Conservation (phyloP, 306 rosid species). For the Medicago ruthenica region DNA sequence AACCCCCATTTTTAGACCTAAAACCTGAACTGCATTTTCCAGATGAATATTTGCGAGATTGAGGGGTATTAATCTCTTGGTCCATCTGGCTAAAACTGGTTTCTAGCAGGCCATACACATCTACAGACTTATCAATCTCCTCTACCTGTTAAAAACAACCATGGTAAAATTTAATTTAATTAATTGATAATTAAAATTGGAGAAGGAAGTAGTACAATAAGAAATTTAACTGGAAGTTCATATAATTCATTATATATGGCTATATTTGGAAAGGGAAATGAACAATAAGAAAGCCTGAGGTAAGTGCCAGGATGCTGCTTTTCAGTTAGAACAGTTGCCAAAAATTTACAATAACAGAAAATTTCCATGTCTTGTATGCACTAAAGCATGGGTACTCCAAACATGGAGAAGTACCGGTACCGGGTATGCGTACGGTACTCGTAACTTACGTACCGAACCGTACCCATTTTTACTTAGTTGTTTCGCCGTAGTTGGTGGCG, state of each 20-base stretch:
- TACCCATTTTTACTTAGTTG: too few species aligned
- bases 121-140: conserved; percentile 59
- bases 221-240: conserved; percentile 5
- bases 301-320: conserved; percentile 2
- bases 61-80: conserved; percentile 39
- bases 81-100: conserved; percentile 46
- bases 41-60: conserved; percentile 38
- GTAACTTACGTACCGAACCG: too few species aligned
- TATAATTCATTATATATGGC: neutral
- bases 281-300: neutral
- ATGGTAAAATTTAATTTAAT: conserved; percentile 9
- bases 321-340: conserved; percentile 15
- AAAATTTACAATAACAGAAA: neutral
- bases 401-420: too few species aligned
- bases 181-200: conserved; percentile 5
- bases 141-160: conserved; percentile 57
- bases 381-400: too few species aligned
- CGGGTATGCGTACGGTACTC: too few species aligned
- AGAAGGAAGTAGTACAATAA: conserved; percentile 12
- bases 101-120: conserved; percentile 65
- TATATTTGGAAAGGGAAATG: neutral
- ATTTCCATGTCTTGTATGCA: too few species aligned
- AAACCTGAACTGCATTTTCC: conserved; percentile 57
- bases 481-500: too few species aligned
- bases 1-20: conserved; percentile 48